Evolutionary conservation across 495 filamentous ascomycete genomes (phyloP).

Genomic region (Tetracladium marchalianum): DNA sequence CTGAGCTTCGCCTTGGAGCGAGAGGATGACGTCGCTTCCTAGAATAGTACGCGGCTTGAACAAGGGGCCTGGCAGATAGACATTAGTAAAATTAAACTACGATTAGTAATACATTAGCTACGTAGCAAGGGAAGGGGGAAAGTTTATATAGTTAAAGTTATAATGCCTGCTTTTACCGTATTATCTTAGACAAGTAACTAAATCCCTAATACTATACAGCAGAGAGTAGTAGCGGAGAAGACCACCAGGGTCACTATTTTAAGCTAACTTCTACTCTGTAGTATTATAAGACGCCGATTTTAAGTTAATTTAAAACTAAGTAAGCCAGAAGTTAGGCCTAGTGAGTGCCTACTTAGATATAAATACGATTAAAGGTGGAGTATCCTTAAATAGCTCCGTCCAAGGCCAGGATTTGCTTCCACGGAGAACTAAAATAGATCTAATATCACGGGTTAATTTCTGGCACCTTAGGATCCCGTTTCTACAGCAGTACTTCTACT

Average conservation of each 20-base stretch:
- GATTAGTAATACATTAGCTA: conserved; percentile 6
- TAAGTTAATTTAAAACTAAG: conserved; percentile 3
- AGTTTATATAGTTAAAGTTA: conserved; percentile 7
- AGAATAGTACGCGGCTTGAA: conserved; percentile 1
- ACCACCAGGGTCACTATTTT: conserved; percentile 1
- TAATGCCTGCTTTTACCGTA: neutral
- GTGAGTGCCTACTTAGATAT: conserved; percentile 1
- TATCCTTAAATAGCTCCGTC: conserved; percentile 1
- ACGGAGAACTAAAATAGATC: neutral
- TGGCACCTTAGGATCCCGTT: neutral
- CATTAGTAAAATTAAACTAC: conserved; percentile 10
- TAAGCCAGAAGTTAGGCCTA: neutral
- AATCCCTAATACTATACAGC: conserved; percentile 5
- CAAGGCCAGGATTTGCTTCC: neutral
- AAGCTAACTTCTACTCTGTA: neutral
- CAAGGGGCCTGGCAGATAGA: conserved; percentile 1
- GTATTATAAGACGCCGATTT: conserved; percentile 1
- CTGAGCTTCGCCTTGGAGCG: conserved; percentile 8
- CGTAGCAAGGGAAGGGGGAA: neutral
- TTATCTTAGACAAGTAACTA: conserved; percentile 1
- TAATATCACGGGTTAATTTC: neutral
- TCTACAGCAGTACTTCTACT: neutral
- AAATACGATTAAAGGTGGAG: conserved; percentile 2
- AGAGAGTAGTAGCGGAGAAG: neutral
- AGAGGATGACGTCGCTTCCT: conserved; percentile 3